Evolutionary conservation across 768 basidiomycete species (phyloP).

Genomic region (Collybia sordida): DNA sequence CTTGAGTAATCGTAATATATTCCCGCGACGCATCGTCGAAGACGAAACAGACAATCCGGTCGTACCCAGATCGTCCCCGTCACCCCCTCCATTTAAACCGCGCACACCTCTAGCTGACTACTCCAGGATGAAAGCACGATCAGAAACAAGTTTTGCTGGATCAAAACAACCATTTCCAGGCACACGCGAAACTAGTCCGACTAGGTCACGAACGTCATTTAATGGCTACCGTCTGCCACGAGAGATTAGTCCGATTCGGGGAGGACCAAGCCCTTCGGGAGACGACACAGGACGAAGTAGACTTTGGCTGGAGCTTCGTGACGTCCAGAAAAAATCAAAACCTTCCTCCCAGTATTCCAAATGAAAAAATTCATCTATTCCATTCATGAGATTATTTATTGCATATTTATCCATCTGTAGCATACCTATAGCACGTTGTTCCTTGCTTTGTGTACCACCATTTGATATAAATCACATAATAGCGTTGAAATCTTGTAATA

Average conservation of each 20-base stretch:
- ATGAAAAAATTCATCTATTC: slow-evolving; percentile 29
- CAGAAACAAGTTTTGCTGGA: slow-evolving; percentile 31
- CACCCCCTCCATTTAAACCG: slow-evolving; percentile 11
- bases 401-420: slow-evolving; percentile 9
- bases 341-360: slow-evolving; percentile 44
- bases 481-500: no score
- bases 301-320: slow-evolving; percentile 57
- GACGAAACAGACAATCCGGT: neutral
- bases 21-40: neutral
- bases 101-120: slow-evolving; percentile 11
- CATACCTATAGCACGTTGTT: neutral
- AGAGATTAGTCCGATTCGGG: slow-evolving; percentile 16
- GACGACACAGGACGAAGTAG: slow-evolving; percentile 40
- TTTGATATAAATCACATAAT: slow-evolving; percentile 1
- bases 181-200: slow-evolving; percentile 21
- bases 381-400: slow-evolving; percentile 18
- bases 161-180: slow-evolving; percentile 31
- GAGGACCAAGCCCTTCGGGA: slow-evolving; percentile 25
- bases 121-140: slow-evolving; percentile 32
- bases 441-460: slow-evolving; percentile 5
- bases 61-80: neutral
- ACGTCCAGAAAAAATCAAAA: slow-evolving; percentile 45
- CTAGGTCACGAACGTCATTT: slow-evolving; percentile 14
- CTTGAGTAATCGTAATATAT: neutral
- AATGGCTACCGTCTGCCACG: slow-evolving; percentile 4